Evolutionary conservation across 179 eudicot species (phyloP).

Genomic region (Amaranthus tricolor): DNA sequence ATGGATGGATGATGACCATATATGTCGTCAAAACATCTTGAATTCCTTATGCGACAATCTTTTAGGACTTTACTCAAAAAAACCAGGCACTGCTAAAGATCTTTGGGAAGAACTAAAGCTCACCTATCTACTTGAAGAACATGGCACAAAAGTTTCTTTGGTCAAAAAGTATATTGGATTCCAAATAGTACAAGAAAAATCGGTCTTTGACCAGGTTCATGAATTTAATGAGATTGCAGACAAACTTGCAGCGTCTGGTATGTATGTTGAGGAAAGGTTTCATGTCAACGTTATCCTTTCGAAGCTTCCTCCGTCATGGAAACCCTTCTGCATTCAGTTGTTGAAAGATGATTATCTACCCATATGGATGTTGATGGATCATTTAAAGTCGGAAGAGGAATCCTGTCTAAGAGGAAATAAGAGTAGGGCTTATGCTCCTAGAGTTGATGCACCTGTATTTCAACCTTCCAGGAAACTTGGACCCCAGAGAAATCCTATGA

Average conservation of each 20-base stretch:
- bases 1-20: slow-evolving; percentile 62
- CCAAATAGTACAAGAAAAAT: slow-evolving; percentile 64
- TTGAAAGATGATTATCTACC: slow-evolving; percentile 60
- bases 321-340: slow-evolving; percentile 40
- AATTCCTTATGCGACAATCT: slow-evolving; percentile 64
- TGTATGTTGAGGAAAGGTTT: slow-evolving; percentile 63
- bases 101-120: slow-evolving; percentile 73
- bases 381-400: slow-evolving; percentile 60
- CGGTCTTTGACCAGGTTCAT: slow-evolving; percentile 58
- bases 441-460: slow-evolving; percentile 20
- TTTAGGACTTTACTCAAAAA: slow-evolving; percentile 43
- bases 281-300: slow-evolving; percentile 66
- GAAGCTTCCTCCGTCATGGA: slow-evolving; percentile 89
- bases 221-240: slow-evolving; percentile 62
- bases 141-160: slow-evolving; percentile 55
- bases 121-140: slow-evolving; percentile 50
- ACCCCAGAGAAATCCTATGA: slow-evolving; percentile 32
- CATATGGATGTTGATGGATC: slow-evolving; percentile 63
- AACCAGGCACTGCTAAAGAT: slow-evolving; percentile 49
- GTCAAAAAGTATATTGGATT: slow-evolving; percentile 69
- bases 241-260: slow-evolving; percentile 54
- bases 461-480: slow-evolving; percentile 27
- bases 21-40: slow-evolving; percentile 64
- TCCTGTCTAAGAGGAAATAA: slow-evolving; percentile 26
- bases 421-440: slow-evolving; percentile 17